phyloP scores from a whole-genome alignment of 768 basidiomycete species.

The Cystobasidium onofrii region DNA sequence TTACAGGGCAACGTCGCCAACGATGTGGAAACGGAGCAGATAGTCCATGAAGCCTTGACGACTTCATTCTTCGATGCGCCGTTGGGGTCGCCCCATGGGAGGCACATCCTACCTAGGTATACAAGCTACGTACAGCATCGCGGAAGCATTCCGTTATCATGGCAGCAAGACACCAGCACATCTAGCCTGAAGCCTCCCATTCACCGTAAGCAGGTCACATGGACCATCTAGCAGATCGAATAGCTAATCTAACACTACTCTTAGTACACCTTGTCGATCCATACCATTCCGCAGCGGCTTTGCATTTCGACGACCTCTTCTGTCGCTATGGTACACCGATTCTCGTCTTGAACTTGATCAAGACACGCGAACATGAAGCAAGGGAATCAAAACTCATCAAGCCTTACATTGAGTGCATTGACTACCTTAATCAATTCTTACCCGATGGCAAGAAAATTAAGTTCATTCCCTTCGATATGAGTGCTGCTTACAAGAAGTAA shows the following conservation, averaged over 20 bases:
- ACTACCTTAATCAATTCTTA: slow-evolving; percentile 89
- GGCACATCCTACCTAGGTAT: slow-evolving; percentile 63
- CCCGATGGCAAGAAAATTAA: slow-evolving; percentile 76
- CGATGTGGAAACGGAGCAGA: slow-evolving; percentile 97
- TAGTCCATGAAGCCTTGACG: slow-evolving; percentile 79
- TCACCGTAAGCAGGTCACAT: slow-evolving; percentile 65
- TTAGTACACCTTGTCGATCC: slow-evolving; percentile 87
- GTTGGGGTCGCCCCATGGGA: neutral
- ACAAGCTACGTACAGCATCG: slow-evolving; percentile 91
- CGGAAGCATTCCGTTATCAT: slow-evolving; percentile 90
- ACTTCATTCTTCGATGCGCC: slow-evolving; percentile 57
- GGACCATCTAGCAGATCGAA: slow-evolving; percentile 29
- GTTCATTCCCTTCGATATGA: slow-evolving; percentile 95
- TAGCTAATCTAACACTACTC: neutral
- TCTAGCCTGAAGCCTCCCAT: slow-evolving; percentile 87
- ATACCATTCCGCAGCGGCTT: slow-evolving; percentile 83
- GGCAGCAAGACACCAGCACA: slow-evolving; percentile 79
- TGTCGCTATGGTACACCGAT: slow-evolving; percentile 80
- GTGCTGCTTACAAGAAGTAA: slow-evolving; percentile 86
- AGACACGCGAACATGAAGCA: slow-evolving; percentile 53
- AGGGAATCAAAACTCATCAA: slow-evolving; percentile 82
- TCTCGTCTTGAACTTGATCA: slow-evolving; percentile 88
- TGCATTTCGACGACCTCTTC: slow-evolving; percentile 86
- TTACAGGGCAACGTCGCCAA: slow-evolving; percentile 93
- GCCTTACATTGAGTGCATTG: slow-evolving; percentile 84